phyloP scores from a whole-genome alignment of 2,329 filamentous ascomycete species.

The Colletotrichum acutatum region DNA sequence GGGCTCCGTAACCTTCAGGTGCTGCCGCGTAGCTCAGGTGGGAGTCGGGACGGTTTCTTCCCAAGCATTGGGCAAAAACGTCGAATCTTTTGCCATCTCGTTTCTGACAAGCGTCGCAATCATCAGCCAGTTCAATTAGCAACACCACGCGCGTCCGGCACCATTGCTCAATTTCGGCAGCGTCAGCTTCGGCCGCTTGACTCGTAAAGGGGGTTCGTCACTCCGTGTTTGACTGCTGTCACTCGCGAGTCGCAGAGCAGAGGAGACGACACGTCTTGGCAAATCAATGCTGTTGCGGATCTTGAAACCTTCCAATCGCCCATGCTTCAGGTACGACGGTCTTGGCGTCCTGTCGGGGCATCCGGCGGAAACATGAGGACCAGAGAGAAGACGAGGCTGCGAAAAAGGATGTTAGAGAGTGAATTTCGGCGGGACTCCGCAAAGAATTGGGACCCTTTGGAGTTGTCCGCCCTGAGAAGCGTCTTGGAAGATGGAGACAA shows the following conservation, averaged over 20 bases:
- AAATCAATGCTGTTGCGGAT: constrained; percentile 19
- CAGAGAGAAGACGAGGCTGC: background rate
- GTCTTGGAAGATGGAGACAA: background rate
- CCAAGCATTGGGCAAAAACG: background rate
- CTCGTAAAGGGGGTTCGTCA: constrained; percentile 5
- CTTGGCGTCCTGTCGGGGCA: constrained; percentile 5
- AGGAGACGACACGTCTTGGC: constrained; percentile 14
- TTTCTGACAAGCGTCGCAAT: background rate
- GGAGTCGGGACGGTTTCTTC: background rate
- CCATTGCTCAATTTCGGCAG: background rate
- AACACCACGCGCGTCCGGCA: background rate
- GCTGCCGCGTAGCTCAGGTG: background rate
- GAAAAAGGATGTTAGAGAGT: background rate
- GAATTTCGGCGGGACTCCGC: constrained; percentile 2
- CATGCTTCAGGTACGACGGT: constrained; percentile 14
- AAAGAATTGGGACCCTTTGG: background rate
- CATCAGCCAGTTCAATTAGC: background rate
- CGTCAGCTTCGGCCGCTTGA: constrained; percentile 7
- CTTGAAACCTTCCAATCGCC: constrained; percentile 17
- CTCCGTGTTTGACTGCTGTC: constrained; percentile 7
- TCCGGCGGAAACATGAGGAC: background rate
- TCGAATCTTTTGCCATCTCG: background rate
- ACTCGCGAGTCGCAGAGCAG: background rate
- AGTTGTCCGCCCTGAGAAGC: background rate
- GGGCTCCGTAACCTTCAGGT: background rate